These are phyloP conservation scores for Ceratobasidium sp. DNA, from an alignment of 1,284 basidiomycete species.

Conservation along the genomic window DNA sequence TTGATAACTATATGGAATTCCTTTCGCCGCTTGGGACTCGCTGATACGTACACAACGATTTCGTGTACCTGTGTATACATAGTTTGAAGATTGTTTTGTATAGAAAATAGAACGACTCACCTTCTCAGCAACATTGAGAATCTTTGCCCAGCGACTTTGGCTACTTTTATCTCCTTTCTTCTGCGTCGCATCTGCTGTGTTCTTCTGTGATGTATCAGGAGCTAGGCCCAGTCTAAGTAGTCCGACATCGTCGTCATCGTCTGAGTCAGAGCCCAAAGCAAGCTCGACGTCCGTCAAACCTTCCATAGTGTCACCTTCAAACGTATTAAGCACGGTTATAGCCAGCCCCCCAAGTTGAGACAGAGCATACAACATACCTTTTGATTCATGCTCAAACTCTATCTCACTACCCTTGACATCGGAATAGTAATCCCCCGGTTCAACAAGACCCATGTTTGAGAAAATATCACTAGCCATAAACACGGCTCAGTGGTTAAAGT, in stretches of 20 bases:
- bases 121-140: conserved; percentile 3
- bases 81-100: neutral
- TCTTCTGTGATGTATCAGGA: neutral
- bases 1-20: neutral
- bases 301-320: neutral
- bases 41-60: neutral
- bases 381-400: neutral
- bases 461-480: conserved; percentile 1
- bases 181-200: neutral
- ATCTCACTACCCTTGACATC: neutral
- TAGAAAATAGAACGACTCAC: neutral
- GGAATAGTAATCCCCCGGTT: conserved; percentile 1
- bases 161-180: neutral
- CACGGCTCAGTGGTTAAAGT: neutral
- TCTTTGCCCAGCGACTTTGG: neutral
- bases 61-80: conserved; percentile 7
- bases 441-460: neutral
- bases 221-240: neutral
- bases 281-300: neutral
- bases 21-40: conserved; percentile 13
- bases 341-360: neutral
- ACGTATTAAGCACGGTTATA: neutral
- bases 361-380: neutral
- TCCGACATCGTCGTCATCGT: neutral
- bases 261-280: neutral